These are phyloP conservation scores for Boletellus deceptivus DNA, from an alignment of 1,284 basidiomycete species.

Conservation along the genomic window DNA sequence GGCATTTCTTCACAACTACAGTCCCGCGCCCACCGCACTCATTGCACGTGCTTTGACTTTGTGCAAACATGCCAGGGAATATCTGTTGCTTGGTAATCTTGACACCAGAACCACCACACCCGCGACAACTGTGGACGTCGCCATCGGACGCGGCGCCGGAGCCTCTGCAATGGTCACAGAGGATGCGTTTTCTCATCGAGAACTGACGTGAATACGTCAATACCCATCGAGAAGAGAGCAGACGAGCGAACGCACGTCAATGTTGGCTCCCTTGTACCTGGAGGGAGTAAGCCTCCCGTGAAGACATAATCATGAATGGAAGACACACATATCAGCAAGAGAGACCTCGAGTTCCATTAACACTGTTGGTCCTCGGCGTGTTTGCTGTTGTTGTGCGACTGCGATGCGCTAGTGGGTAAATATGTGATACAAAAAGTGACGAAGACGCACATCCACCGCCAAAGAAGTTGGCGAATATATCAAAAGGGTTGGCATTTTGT, in stretches of 20 bases:
- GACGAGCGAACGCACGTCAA: constrained; percentile 60
- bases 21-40: constrained; percentile 83
- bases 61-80: constrained; percentile 91
- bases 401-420: background rate
- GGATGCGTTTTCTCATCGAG: constrained; percentile 81
- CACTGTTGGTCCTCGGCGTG: constrained; percentile 79
- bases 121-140: constrained; percentile 80
- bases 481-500: constrained; percentile 81
- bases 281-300: constrained; percentile 11
- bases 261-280: constrained; percentile 74
- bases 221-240: background rate
- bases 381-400: constrained; percentile 44
- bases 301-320: background rate
- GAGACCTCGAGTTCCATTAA: constrained; percentile 86
- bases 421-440: background rate
- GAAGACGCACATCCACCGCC: constrained; percentile 63
- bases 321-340: constrained; percentile 75
- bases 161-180: constrained; percentile 92
- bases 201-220: constrained; percentile 55
- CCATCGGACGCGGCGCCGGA: constrained; percentile 84
- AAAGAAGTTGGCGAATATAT: constrained; percentile 91
- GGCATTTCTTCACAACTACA: constrained; percentile 73
- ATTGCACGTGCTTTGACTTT: constrained; percentile 75
- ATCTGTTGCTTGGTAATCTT: constrained; percentile 89
- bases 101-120: constrained; percentile 83